These are phyloP conservation scores for Suillus hirtellus DNA, from an alignment of 768 basidiomycete species.

Conservation along the genomic window DNA sequence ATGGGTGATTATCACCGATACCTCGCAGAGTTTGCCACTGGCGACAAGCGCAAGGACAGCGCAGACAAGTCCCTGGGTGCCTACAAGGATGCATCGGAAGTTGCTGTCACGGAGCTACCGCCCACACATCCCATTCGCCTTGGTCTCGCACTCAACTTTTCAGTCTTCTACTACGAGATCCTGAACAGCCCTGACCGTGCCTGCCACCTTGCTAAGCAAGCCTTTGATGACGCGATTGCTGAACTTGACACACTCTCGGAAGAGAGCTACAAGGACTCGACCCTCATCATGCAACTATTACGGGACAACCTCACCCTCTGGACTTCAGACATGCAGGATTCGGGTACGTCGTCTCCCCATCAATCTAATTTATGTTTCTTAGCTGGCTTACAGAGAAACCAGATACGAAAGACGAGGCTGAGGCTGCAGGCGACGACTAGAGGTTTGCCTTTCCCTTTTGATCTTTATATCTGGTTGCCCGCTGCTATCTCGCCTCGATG, in stretches of 20 bases:
- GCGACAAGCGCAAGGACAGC: slow-evolving; percentile 95
- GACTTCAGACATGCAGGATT: slow-evolving; percentile 97
- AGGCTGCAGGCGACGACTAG: slow-evolving; percentile 68
- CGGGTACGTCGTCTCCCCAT: slow-evolving; percentile 50
- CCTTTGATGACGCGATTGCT: slow-evolving; percentile 98
- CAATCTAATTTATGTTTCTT: slow-evolving; percentile 9
- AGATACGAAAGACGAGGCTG: slow-evolving; percentile 70
- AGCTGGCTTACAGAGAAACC: slow-evolving; percentile 56
- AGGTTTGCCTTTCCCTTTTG: slow-evolving; percentile 26
- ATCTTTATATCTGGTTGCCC: slow-evolving; percentile 18
- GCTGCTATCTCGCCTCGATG: slow-evolving; percentile 15
- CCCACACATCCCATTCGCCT: slow-evolving; percentile 98
- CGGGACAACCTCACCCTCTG: slow-evolving; percentile 97
- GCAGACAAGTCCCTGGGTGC: slow-evolving; percentile 97
- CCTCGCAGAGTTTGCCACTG: slow-evolving; percentile 97
- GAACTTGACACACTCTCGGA: slow-evolving; percentile 98
- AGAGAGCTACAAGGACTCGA: slow-evolving; percentile 99
- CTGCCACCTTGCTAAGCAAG: slow-evolving; percentile 98
- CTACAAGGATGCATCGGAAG: slow-evolving; percentile 97
- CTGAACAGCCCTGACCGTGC: slow-evolving; percentile 98
- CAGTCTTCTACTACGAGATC: slow-evolving; percentile 99
- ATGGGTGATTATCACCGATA: slow-evolving; percentile 99
- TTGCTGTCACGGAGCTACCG: slow-evolving; percentile 93
- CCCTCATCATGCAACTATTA: slow-evolving; percentile 94
- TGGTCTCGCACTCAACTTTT: slow-evolving; percentile 98